phyloP scores from a whole-genome alignment of 257 asterid species.

The Paulownia fortunei region DNA sequence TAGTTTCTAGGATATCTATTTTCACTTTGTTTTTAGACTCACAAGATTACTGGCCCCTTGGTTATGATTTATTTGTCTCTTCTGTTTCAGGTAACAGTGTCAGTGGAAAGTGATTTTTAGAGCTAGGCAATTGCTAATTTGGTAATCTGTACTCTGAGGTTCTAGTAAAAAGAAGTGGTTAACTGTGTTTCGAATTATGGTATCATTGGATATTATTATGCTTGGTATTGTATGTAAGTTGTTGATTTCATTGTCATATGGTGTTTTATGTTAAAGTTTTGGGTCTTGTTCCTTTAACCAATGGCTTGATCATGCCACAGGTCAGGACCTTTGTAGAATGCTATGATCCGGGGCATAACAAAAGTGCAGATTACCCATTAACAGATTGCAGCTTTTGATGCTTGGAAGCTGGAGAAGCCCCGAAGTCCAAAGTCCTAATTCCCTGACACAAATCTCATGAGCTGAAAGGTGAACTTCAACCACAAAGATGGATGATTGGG shows the following conservation, averaged over 20 bases:
- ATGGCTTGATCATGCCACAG: constrained; percentile 2
- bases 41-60: neutral
- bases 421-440: neutral
- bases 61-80: neutral
- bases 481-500: constrained; percentile 77
- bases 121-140: neutral
- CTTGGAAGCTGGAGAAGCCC: neutral
- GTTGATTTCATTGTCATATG: neutral
- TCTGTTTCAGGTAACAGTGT: neutral
- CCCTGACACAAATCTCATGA: neutral
- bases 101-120: neutral
- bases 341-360: neutral
- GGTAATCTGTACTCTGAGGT: neutral
- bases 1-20: neutral
- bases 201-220: neutral
- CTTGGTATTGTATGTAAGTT: neutral
- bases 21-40: neutral
- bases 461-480: constrained; percentile 4
- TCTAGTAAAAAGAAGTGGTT: neutral
- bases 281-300: neutral
- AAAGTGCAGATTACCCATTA: neutral
- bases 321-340: neutral
- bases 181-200: neutral
- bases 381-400: neutral
- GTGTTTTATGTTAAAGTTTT: neutral